Evolutionary conservation across 2,329 filamentous ascomycete genomes (phyloP).

Genomic region (Pseudohalonectria lignicola): DNA sequence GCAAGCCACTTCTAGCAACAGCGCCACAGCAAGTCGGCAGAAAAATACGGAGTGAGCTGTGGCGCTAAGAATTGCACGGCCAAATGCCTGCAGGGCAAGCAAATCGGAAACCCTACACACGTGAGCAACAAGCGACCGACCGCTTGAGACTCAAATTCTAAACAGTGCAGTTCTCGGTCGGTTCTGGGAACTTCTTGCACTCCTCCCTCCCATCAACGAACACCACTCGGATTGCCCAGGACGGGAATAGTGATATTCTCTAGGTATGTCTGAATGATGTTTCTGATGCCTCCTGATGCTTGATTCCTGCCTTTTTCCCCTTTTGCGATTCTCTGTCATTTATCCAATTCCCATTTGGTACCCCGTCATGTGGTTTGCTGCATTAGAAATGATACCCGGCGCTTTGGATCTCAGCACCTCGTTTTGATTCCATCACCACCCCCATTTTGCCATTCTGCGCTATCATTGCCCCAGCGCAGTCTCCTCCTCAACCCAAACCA

Average conservation of each 20-base stretch:
- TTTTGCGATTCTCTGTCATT: neutral
- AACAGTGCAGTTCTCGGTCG: too few species aligned
- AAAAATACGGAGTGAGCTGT: too few species aligned
- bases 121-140: constrained; percentile 4
- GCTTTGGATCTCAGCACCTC: neutral
- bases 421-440: neutral
- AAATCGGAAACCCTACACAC: constrained; percentile 7
- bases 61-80: too few species aligned
- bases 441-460: neutral
- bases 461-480: neutral
- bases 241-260: too few species aligned
- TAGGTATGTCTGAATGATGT: constrained; percentile 13
- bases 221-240: constrained; percentile 14
- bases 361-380: neutral
- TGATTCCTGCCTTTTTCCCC: neutral
- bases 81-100: neutral
- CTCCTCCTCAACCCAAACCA: neutral
- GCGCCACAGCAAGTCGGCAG: too few species aligned
- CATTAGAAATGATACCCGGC: constrained; percentile 4
- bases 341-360: neutral
- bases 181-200: constrained; percentile 3
- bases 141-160: constrained; percentile 2
- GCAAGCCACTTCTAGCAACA: too few species aligned
- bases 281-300: constrained; percentile 1
- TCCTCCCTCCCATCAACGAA: constrained; percentile 5